Percentiles rank a stretch among this genome's conserved stretches.
Conservation (phyloP, 2,329 filamentous ascomycete species). For the Penicillium sp. region DNA sequence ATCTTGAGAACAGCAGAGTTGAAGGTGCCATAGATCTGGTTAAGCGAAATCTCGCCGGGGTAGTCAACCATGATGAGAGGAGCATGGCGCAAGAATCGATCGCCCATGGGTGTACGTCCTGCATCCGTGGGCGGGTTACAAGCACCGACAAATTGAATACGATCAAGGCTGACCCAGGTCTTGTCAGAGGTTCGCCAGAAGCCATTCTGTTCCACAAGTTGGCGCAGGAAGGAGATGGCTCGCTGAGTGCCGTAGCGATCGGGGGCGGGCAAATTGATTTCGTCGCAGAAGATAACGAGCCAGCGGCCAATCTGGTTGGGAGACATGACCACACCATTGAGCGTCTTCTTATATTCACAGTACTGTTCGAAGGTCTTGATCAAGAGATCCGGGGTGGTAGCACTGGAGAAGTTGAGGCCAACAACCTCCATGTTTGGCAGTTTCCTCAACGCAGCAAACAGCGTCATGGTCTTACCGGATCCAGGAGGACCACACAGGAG, state of each 20-base stretch:
- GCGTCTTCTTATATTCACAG: slow-evolving; percentile 98
- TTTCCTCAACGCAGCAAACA: slow-evolving; percentile 96
- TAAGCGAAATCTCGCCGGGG: slow-evolving; percentile 88
- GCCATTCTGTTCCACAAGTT: slow-evolving; percentile 97
- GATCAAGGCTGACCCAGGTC: slow-evolving; percentile 95
- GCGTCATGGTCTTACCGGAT: slow-evolving; percentile 99
- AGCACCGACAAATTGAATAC: slow-evolving; percentile 97
- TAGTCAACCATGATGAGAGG: slow-evolving; percentile 99
- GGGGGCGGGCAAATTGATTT: slow-evolving; percentile 97
- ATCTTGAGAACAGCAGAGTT: slow-evolving; percentile 96
- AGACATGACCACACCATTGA: slow-evolving; percentile 93
- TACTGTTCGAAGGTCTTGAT: slow-evolving; percentile 99
- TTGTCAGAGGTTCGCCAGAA: slow-evolving; percentile 99
- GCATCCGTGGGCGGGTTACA: slow-evolving; percentile 98
- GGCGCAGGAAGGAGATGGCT: slow-evolving; percentile 94
- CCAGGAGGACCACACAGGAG: slow-evolving; percentile 95
- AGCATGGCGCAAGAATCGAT: slow-evolving; percentile 91
- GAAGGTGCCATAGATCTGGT: slow-evolving; percentile 98
- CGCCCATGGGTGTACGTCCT: slow-evolving; percentile 89
- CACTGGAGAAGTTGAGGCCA: slow-evolving; percentile 98
- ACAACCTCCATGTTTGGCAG: slow-evolving; percentile 99
- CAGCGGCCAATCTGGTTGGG: slow-evolving; percentile 96
- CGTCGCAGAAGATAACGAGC: slow-evolving; percentile 98
- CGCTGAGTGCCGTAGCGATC: slow-evolving; percentile 98
- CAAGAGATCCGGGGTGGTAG: slow-evolving; percentile 93